Evolutionary conservation across 306 rosid species (phyloP).

Genomic region (Cercis canadensis): DNA sequence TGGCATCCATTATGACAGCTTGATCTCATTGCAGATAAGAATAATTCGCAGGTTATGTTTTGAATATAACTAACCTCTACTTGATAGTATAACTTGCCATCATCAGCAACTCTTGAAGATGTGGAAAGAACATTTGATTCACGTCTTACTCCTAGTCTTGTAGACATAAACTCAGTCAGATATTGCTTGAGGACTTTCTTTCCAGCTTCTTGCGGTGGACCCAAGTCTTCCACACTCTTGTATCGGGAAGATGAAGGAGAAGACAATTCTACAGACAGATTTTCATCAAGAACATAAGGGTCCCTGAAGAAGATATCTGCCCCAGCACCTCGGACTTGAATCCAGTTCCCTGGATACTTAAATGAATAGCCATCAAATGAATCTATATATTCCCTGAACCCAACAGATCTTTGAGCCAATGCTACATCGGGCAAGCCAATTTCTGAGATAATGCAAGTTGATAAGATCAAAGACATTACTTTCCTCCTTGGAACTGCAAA

Average conservation of each 20-base stretch:
- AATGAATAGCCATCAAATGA: constrained; percentile 91
- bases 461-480: constrained; percentile 77
- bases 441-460: constrained; percentile 60
- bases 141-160: constrained; percentile 84
- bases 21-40: neutral
- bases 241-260: constrained; percentile 92
- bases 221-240: constrained; percentile 83
- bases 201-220: constrained; percentile 83
- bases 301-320: constrained; percentile 96
- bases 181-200: constrained; percentile 79
- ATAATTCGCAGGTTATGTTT: neutral
- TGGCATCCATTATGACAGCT: neutral
- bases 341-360: constrained; percentile 83
- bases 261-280: constrained; percentile 78
- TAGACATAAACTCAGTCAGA: constrained; percentile 91
- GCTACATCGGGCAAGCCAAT: constrained; percentile 31
- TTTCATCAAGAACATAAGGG: constrained; percentile 94
- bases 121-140: constrained; percentile 79
- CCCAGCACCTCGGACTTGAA: constrained; percentile 90
- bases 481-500: constrained; percentile 90
- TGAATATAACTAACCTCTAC: constrained; percentile 72
- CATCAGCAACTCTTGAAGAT: constrained; percentile 78
- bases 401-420: constrained; percentile 57
- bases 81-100: constrained; percentile 84
- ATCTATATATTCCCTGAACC: constrained; percentile 75